A percentile compares a stretch with the other conserved stretches of the same genome.
These are phyloP conservation scores for Suillus clintonianus DNA, from an alignment of 768 basidiomycete genomes.

Conservation along the genomic window DNA sequence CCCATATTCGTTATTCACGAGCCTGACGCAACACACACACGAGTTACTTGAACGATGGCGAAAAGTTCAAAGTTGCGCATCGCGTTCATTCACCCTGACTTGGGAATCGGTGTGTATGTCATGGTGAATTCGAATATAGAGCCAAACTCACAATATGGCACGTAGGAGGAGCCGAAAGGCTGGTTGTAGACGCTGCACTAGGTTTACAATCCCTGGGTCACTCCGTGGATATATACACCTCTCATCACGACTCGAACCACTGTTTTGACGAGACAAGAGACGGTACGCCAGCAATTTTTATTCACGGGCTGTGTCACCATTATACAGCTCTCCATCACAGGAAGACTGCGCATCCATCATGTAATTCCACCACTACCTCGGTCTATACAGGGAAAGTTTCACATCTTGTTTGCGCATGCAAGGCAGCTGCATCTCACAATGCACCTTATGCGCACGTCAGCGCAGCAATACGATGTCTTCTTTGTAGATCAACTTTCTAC, in stretches of 20 bases:
- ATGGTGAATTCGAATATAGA: background rate
- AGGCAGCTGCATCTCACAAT: slow-evolving; percentile 82
- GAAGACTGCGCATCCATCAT: slow-evolving; percentile 76
- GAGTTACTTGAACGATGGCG: slow-evolving; percentile 1
- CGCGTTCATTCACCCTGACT: slow-evolving; percentile 92
- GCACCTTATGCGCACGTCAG: slow-evolving; percentile 54
- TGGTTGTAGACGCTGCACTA: slow-evolving; percentile 93
- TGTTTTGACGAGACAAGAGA: slow-evolving; percentile 95
- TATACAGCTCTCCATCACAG: slow-evolving; percentile 39
- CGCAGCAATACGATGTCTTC: slow-evolving; percentile 71
- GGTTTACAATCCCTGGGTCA: slow-evolving; percentile 86
- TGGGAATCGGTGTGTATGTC: slow-evolving; percentile 76
- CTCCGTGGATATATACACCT: slow-evolving; percentile 87
- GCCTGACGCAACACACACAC: background rate
- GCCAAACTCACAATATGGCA: background rate
- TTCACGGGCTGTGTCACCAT: background rate
- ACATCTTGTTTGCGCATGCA: slow-evolving; percentile 86
- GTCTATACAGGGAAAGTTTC: slow-evolving; percentile 75
- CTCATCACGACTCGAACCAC: slow-evolving; percentile 82
- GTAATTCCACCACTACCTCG: slow-evolving; percentile 79
- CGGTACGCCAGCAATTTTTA: slow-evolving; percentile 48
- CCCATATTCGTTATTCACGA: no score
- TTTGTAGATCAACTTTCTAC: slow-evolving; percentile 96
- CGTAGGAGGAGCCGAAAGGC: slow-evolving; percentile 90
- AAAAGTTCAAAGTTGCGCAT: slow-evolving; percentile 43